Percentiles rank a stretch among this genome's conserved stretches.
Conservation (phyloP, 2,329 filamentous ascomycete genomes). For the Fusarium succisae region DNA sequence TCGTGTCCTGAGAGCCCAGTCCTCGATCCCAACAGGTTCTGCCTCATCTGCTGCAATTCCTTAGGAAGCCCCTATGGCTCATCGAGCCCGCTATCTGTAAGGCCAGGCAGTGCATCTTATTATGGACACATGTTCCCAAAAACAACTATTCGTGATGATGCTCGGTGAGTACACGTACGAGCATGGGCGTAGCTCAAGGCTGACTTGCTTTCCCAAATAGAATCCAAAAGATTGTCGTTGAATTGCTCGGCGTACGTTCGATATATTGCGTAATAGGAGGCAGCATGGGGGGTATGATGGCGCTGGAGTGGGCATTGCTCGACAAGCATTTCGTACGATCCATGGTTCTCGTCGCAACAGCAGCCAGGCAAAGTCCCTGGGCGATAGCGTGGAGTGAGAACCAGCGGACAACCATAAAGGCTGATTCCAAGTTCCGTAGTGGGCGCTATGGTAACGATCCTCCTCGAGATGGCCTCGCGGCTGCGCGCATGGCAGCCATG, state of each 20-base stretch:
- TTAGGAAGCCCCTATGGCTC: not conserved
- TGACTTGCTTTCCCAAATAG: not conserved
- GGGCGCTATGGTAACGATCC: not conserved
- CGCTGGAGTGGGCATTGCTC: not conserved
- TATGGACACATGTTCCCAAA: not conserved
- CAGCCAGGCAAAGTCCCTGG: not conserved
- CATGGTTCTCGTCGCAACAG: not conserved
- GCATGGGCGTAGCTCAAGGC: not conserved
- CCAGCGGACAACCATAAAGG: not conserved
- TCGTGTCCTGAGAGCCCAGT: not conserved
- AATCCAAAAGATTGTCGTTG: not conserved
- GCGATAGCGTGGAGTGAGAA: not conserved
- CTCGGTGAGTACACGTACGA: not conserved
- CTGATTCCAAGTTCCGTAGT: not conserved
- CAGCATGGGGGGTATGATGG: not conserved
- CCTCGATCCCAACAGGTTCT: not conserved
- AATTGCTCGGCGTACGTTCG: not conserved
- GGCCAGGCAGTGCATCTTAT: not conserved
- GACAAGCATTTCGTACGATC: not conserved
- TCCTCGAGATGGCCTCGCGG: not conserved
- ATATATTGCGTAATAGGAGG: not conserved
- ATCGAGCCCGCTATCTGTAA: not conserved
- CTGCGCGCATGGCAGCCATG: not conserved
- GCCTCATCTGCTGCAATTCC: not conserved
- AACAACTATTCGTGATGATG: not conserved